Base-by-base conservation (phyloP, 2,329 filamentous ascomycete genomes). In the Conoideocrella luteorostrata region DNA sequence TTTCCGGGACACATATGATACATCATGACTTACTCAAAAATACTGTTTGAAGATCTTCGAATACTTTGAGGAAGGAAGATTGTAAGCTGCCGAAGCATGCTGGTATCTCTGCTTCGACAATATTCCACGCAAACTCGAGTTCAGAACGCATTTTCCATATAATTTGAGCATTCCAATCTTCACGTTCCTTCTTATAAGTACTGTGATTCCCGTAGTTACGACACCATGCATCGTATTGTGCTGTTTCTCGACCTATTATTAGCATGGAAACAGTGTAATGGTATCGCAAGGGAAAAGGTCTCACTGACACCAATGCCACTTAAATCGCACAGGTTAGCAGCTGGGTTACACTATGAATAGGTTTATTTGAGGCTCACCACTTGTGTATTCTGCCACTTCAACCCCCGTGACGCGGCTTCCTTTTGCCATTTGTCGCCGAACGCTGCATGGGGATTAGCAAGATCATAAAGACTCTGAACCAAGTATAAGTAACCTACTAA, bases 71-170 rank as follows among this genome's bases (percentile, higher is more conserved):
- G 13, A 33, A 33, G 7, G 30, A n/a, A 12, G n/a, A n/a, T 33
- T 33, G 30, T 17, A 33, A 33, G 7, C 18, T 33, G 13, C 30
- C 9, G 18, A 33, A 33, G 30, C 10, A 12, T 7, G 33, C 42
- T 0, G 46, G 7, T 3, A 48, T 46, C n/a, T 62, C 56, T 12
- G 62, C 59, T 41, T 60, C 53, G 4, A 62, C 35, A 2, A 57
- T 39, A 6, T 55, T 51, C 60, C 59, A 62, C 26, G 53, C 47
- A 10, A 30, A 49, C 7, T 48, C 55, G 3, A 61, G 43, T 30
- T 62, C 60, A 41, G 49, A 51, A 5, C 53, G 52, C 60, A 62
- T 60, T 30, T 60, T 60, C 54, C 52, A 57, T 29, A 60, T 60
- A 9, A 63, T 55, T n/a, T 58, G 48, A 12, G 54, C 41, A 15